Evolutionary conservation across 768 basidiomycete species (phyloP), one percentile per base, ranked within the genome.

Genomic region (Lentinula edodes): DNA sequence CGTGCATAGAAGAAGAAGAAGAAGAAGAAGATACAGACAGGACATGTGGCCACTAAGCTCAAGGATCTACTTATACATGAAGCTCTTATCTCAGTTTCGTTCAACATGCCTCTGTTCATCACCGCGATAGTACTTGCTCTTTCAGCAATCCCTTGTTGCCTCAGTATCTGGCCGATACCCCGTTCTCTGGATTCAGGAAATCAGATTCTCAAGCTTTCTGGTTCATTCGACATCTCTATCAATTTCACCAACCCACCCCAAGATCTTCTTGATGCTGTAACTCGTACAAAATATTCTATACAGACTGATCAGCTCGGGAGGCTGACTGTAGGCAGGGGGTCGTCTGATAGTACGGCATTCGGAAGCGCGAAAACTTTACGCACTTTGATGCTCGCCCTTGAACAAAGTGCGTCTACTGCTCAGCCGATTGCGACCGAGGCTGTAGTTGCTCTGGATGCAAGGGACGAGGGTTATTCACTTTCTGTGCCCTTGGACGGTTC

Each of bases 381-480:
- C 4, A 69, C 70, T 23, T 73, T 89, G 41, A 73, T 70, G n/a
- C 63, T 89, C 52, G 72, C 74, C 9, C 74, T 86, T 5, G 65
- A 66, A 28, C 65, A 55, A 28, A 70, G 66, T n/a, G 70, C 63
- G 9, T 62, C 69, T 10, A 12, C 12, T 18, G 69, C 76, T 46
- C 75, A 75, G 42, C 70, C 77, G 0, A 87, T 92, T 63, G 72
- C 82, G 34, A 69, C 74, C 15, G 85, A 88, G 62, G 76, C 84
- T 4, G 78, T 82, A 13, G 74, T 78, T 57, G 76, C 79, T 1
- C 68, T 87, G 12, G 78, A 78, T 62, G 75, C 65, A 43, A 74
- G 87, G 39, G 78, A 78, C 62, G 90, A 93, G 72, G 74, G 75
- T 2, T 91, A 91, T 70, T 75, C 75, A 2, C 73, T 92, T 36